Conservation (phyloP, 495 filamentous ascomycete species). For the Penicillium riverlandense region DNA sequence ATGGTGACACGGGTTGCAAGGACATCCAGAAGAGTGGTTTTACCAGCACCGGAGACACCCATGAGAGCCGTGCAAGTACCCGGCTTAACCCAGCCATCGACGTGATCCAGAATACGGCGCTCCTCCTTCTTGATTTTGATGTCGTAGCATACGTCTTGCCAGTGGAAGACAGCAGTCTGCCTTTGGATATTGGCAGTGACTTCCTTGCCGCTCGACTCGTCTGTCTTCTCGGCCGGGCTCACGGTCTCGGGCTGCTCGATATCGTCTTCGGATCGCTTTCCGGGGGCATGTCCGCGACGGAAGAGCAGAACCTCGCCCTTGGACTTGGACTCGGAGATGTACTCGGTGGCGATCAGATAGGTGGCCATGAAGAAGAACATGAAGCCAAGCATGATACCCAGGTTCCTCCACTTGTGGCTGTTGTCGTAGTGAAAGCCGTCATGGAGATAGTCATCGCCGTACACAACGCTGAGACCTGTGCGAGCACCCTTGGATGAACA, state of each 20-base stretch:
- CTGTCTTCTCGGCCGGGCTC: constrained; percentile 30
- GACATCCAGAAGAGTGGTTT: constrained; percentile 60
- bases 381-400: constrained; percentile 62
- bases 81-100: constrained; percentile 60
- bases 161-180: constrained; percentile 65
- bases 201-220: constrained; percentile 24
- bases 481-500: constrained; percentile 50
- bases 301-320: constrained; percentile 49
- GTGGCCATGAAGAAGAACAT: constrained; percentile 53
- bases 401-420: constrained; percentile 61
- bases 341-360: constrained; percentile 38
- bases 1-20: constrained; percentile 49
- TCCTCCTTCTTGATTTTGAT: constrained; percentile 56
- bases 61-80: constrained; percentile 62
- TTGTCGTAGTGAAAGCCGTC: constrained; percentile 49
- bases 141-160: constrained; percentile 70
- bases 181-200: constrained; percentile 46
- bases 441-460: constrained; percentile 45
- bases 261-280: constrained; percentile 16
- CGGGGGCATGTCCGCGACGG: constrained; percentile 35
- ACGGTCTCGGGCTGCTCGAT: constrained; percentile 23
- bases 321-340: constrained; percentile 40
- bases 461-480: constrained; percentile 37
- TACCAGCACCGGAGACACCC: constrained; percentile 57
- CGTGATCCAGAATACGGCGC: constrained; percentile 53